A percentile compares a stretch with the other conserved stretches of the same genome.
Conservation (phyloP, 768 basidiomycete genomes). For the Pholiota microspora region DNA sequence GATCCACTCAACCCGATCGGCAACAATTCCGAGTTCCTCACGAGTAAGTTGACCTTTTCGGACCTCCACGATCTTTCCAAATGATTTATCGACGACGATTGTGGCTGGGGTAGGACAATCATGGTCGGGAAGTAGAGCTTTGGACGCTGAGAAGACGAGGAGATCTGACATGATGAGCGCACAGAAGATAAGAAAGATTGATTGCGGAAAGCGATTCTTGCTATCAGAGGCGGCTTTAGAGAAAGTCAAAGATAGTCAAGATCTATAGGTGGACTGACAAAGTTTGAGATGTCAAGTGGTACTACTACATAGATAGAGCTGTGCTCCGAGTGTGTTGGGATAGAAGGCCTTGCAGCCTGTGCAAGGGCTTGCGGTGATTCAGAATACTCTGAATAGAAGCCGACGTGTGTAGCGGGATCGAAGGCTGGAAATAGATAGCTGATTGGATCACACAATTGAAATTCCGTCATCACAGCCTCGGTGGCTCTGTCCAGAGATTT, state of each 20-base stretch:
- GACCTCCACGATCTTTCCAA: conserved; percentile 63
- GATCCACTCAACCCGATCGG: conserved; percentile 37
- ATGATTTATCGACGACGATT: conserved; percentile 50
- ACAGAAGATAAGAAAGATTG: neutral
- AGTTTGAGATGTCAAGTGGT: no score
- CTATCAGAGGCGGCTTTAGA: no score
- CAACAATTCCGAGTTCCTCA: conserved; percentile 28
- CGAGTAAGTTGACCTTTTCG: conserved; percentile 29
- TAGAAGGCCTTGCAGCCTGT: no score
- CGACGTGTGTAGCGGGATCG: no score
- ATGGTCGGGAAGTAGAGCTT: conserved; percentile 54
- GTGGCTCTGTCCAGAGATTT: neutral
- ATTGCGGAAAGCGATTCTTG: neutral
- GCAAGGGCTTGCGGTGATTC: no score
- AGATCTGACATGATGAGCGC: conserved; percentile 18
- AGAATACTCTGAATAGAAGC: no score
- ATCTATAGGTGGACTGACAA: no score
- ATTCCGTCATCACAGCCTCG: neutral
- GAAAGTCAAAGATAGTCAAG: no score
- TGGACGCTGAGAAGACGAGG: conserved; percentile 49
- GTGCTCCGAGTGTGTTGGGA: no score
- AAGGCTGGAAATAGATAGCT: no score
- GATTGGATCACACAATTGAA: neutral
- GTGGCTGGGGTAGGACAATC: conserved; percentile 59
- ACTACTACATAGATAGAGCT: no score